Evolutionary conservation across 2,329 filamentous ascomycete genomes (phyloP).

Genomic region (Ophiocordyceps camponoti-floridani): DNA sequence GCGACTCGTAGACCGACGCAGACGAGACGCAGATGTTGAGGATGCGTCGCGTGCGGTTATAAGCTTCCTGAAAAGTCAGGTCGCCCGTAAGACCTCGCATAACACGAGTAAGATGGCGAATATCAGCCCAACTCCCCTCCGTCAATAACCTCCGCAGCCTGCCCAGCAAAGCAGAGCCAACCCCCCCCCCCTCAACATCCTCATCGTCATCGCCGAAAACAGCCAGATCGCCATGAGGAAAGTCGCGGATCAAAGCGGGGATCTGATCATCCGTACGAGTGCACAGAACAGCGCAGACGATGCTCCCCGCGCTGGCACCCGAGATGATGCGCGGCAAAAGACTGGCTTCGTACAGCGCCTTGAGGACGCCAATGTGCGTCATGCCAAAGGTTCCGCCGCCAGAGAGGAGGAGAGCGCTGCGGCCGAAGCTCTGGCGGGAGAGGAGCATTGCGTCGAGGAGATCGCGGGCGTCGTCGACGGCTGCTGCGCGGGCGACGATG

Average conservation of each 20-base stretch:
- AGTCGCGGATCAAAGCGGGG: conserved; percentile 46
- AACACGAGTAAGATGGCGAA: conserved; percentile 60
- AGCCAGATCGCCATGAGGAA: conserved; percentile 62
- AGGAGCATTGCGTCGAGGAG: conserved; percentile 51
- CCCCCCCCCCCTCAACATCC: conserved; percentile 5
- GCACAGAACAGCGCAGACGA: conserved; percentile 67
- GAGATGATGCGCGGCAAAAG: conserved; percentile 76
- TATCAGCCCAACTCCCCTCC: conserved; percentile 73
- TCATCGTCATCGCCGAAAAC: conserved; percentile 53
- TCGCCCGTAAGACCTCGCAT: conserved; percentile 71
- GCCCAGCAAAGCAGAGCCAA: conserved; percentile 40
- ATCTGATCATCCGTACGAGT: conserved; percentile 64
- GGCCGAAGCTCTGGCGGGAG: conserved; percentile 65
- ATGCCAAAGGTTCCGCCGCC: conserved; percentile 83
- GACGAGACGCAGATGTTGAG: conserved; percentile 90
- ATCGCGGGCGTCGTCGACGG: conserved; percentile 37
- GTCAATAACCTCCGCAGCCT: conserved; percentile 60
- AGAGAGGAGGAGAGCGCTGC: conserved; percentile 66
- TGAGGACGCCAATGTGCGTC: conserved; percentile 79
- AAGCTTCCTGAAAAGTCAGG: conserved; percentile 88
- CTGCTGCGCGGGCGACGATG: conserved; percentile 41
- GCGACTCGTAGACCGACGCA: conserved; percentile 72
- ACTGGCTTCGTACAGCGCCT: conserved; percentile 56
- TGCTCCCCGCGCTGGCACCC: conserved; percentile 73
- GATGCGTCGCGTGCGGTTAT: conserved; percentile 82